Evolutionary conservation across 768 basidiomycete species (phyloP), one percentile per base, ranked within the genome.

Genomic region (Holtermanniella nyarrowii): DNA sequence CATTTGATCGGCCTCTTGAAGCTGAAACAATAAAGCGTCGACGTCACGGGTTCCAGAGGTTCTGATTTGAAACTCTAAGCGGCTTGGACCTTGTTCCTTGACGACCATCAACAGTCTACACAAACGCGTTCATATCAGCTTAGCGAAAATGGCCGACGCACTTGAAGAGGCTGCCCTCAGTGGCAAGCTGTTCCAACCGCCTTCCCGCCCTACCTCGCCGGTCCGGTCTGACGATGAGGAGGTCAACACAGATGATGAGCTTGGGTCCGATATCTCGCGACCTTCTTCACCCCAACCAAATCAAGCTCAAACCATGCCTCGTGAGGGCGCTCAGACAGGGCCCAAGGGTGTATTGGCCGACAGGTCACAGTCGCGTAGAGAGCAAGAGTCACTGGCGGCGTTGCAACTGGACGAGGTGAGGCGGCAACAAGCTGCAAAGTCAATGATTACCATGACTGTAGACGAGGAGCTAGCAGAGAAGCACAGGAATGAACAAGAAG

Each of bases 271-370:
- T 37, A 7, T 37, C 31, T 37, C 31, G 31, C 31, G 31, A 16
- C 31, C 31, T 7, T 16, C 31, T 7, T 37, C 31, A 16, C 31
- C 31, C 31, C 31, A 37, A 7, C 31, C 31, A 16, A 37, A 37
- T 16, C 31, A 37, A 16, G 31, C 31, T 7, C 10, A 37, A 16
- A 37, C 31, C 10, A 37, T 37, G 31, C 31, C 21, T 24, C 52
- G 52, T 42, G 54, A 52, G 42, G 60, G 57, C 18, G 42, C 53
- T 11, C 54, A 56, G 22, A 64, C 65, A 13, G 62, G 65, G 46
- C 52, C 55, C 1, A 64, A 66, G 41, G 65, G 62, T 16, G 62
- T 66, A 3, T 55, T 66, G 2, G 39, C 43, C 13, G 62, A 66
- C 57, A 54, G 57, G 5, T 37, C 31, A 7, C 31, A 37, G 31